Evolutionary conservation across 331 rosid species (phyloP), one percentile per base, ranked within the genome.

Genomic region (Stylosanthes scabra): DNA sequence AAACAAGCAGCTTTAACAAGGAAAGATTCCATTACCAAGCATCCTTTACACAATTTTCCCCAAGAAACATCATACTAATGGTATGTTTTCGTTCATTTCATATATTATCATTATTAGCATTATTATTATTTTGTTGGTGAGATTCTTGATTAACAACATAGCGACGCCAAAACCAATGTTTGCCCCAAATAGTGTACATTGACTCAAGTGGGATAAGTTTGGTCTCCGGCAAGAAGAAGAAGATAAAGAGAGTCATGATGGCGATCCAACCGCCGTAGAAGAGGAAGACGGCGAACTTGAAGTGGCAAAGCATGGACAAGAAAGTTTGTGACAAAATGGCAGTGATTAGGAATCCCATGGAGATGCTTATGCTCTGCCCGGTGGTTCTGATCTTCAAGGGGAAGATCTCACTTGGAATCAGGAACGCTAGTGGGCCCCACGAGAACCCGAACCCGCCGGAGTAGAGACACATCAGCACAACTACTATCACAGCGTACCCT

Each of bases 361-460:
- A 89, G 8, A 87, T 40, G 13, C 88, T 86, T 51, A 90, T 77
- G 84, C 97, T 87, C 49, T 84, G 91, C 27, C 97, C 97, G 0
- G 90, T 81, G 10, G 79, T 71, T 49, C 98, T 82, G 51, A 86
- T 80, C 16, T 85, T 84, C 29, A 79, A n/a, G 3, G 98, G 97
- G 52, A 86, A 93, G 29, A 93, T 89, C n/a, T 93, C 98, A 82
- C 93, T 93, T 9, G 98, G 96, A 68, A 93, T 71, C 2, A 93
- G 88, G 97, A 96, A 90, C 6, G 78, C 45, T 1, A 93, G 75
- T 20, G 97, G 93, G 0, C 93, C 97, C 98, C 98, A 90, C n/a
- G 98, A 93, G 96, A 93, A 89, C 5, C 92, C 97, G 63, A 93
- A 93, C 12, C 96, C 97, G 1, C 87, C 87, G 0, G 91, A 40